Conservation (phyloP, 1,139 yeast genomes). For the Saccharomyces pastorianus region DNA sequence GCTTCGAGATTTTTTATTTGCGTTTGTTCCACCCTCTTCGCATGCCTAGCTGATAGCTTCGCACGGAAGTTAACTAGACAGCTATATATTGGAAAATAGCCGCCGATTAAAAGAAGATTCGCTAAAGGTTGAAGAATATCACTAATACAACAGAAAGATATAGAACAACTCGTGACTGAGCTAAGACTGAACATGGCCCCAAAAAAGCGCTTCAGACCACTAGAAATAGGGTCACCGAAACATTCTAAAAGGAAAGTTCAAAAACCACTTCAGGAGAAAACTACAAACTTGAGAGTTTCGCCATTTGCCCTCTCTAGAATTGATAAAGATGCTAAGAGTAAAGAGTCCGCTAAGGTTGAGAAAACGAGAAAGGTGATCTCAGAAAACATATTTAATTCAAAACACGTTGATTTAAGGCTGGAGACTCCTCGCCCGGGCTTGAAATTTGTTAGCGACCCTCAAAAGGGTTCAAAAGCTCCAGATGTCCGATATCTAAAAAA, state of each 20-base stretch:
- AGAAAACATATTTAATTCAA: neutral
- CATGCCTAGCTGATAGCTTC: neutral
- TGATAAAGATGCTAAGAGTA: neutral
- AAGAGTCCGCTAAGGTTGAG: neutral
- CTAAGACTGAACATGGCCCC: neutral
- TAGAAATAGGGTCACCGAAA: neutral
- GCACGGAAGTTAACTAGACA: neutral
- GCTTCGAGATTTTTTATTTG: neutral
- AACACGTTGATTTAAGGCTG: neutral
- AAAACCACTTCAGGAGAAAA: neutral
- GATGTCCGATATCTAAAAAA: neutral
- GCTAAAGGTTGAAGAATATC: neutral
- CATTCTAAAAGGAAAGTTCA: neutral
- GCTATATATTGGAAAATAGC: neutral
- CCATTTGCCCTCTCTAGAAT: neutral
- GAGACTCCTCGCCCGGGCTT: neutral
- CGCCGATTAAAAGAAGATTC: neutral
- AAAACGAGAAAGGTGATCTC: neutral
- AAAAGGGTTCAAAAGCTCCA: neutral
- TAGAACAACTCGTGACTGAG: neutral
- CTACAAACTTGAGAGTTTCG: neutral
- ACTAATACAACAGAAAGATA: neutral
- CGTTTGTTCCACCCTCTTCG: neutral
- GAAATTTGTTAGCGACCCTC: neutral
- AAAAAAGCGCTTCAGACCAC: neutral